Conservation (phyloP, 352 stramenopile species). For the Globisporangium echinulatum region DNA sequence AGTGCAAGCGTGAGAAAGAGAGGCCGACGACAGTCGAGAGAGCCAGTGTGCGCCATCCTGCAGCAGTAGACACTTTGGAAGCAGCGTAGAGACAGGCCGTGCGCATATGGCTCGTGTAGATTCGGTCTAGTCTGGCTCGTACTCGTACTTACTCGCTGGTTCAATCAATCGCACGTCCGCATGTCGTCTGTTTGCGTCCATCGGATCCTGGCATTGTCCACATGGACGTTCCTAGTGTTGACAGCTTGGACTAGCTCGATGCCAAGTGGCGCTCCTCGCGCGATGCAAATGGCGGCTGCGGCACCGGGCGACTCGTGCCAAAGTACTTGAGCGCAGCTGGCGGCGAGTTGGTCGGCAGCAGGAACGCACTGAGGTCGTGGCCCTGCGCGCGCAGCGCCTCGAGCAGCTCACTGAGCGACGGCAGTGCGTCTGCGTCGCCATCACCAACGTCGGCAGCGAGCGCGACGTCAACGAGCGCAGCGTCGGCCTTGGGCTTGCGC, state of each 20-base stretch:
- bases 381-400: conserved; percentile 30
- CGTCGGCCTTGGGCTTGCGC: conserved; percentile 40
- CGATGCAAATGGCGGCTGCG: conserved; percentile 48
- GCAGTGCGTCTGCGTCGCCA: conserved; percentile 20
- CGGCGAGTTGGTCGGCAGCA: conserved; percentile 56
- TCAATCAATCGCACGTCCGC: no score
- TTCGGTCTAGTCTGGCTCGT: no score
- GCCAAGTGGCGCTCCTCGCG: conserved; percentile 24
- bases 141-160: no score
- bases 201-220: conserved; percentile 2
- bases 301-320: conserved; percentile 26
- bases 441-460: conserved; percentile 24
- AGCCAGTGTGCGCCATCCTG: no score
- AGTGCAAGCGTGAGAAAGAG: no score
- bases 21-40: no score
- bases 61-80: no score
- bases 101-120: no score
- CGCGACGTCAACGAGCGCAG: conserved; percentile 40
- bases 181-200: conserved; percentile 10
- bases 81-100: no score
- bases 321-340: conserved; percentile 65
- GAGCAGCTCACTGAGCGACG: conserved; percentile 45
- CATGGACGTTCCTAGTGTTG: conserved; percentile 6
- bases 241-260: conserved; percentile 1
- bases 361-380: conserved; percentile 31